Evolutionary conservation across 768 basidiomycete genomes (phyloP).

Genomic region (Boletellus emodensis): DNA sequence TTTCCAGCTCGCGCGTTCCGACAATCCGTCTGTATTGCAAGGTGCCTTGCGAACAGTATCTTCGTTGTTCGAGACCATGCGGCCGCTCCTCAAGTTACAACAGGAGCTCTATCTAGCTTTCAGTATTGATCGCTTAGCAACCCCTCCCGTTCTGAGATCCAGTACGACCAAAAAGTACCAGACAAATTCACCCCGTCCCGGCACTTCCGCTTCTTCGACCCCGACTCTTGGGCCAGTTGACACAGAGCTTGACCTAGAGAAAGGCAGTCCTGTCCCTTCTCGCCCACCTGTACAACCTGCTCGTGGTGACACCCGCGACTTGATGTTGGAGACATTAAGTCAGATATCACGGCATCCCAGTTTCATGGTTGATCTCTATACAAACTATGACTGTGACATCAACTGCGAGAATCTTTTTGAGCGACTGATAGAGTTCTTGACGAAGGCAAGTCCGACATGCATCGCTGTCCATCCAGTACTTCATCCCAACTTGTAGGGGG

Average conservation of each 20-base stretch:
- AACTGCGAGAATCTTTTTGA: slow-evolving; percentile 98
- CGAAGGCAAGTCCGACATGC: slow-evolving; percentile 54
- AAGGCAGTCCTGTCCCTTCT: slow-evolving; percentile 46
- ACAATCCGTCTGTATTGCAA: slow-evolving; percentile 76
- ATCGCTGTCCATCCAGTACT: background rate
- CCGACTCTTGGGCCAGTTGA: slow-evolving; percentile 40
- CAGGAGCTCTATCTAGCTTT: slow-evolving; percentile 94
- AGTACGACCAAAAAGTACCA: slow-evolving; percentile 31
- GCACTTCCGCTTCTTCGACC: slow-evolving; percentile 44
- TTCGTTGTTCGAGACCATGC: slow-evolving; percentile 85
- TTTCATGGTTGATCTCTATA: slow-evolving; percentile 94
- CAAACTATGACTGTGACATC: slow-evolving; percentile 95
- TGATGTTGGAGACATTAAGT: slow-evolving; percentile 83
- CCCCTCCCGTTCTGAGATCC: slow-evolving; percentile 38
- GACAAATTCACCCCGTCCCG: slow-evolving; percentile 48
- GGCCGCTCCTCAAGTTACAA: slow-evolving; percentile 83
- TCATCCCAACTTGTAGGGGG: slow-evolving; percentile 48
- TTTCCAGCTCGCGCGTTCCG: slow-evolving; percentile 93
- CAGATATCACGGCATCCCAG: slow-evolving; percentile 79
- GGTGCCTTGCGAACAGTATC: slow-evolving; percentile 80
- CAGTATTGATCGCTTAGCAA: slow-evolving; percentile 84
- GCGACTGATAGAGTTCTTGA: slow-evolving; percentile 79
- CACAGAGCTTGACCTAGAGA: slow-evolving; percentile 43
- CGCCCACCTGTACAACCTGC: slow-evolving; percentile 69
- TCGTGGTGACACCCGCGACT: slow-evolving; percentile 79